Evolutionary conservation across 495 filamentous ascomycete species (phyloP).

Genomic region (Lasiosphaeris hirsuta): DNA sequence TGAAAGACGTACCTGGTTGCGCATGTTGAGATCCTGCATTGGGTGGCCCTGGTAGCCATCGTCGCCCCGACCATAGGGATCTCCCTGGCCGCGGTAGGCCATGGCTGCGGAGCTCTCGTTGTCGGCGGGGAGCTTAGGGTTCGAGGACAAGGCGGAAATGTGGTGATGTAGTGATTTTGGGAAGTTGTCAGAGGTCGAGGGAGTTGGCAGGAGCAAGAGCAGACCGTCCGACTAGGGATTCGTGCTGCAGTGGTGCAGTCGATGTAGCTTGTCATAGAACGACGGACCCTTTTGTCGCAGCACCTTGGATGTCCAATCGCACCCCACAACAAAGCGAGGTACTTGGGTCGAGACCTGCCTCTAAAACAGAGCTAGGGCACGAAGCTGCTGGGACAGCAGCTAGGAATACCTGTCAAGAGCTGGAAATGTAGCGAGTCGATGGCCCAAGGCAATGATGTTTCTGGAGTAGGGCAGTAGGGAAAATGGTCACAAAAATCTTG

Average conservation of each 20-base stretch:
- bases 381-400: not conserved
- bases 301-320: not conserved
- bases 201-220: too few species aligned
- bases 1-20: slow-evolving; percentile 52
- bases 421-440: not conserved
- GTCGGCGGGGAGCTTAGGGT: not conserved
- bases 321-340: not conserved
- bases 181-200: not conserved
- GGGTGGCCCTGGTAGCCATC: slow-evolving; percentile 57
- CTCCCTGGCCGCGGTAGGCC: slow-evolving; percentile 47
- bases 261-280: too few species aligned
- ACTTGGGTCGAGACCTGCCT: not conserved
- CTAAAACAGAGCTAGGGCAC: not conserved
- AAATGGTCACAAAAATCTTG: slow-evolving; percentile 5
- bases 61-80: slow-evolving; percentile 15
- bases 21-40: slow-evolving; percentile 63
- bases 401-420: not conserved
- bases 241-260: too few species aligned
- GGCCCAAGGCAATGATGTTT: slow-evolving; percentile 1
- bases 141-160: not conserved
- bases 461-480: not conserved
- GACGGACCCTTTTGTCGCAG: not conserved
- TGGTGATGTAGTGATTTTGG: not conserved
- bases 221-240: too few species aligned
- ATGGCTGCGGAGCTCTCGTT: slow-evolving; percentile 34